Conservation (phyloP, 2,329 filamentous ascomycete species). For the Mycosphaerella arachidis region DNA sequence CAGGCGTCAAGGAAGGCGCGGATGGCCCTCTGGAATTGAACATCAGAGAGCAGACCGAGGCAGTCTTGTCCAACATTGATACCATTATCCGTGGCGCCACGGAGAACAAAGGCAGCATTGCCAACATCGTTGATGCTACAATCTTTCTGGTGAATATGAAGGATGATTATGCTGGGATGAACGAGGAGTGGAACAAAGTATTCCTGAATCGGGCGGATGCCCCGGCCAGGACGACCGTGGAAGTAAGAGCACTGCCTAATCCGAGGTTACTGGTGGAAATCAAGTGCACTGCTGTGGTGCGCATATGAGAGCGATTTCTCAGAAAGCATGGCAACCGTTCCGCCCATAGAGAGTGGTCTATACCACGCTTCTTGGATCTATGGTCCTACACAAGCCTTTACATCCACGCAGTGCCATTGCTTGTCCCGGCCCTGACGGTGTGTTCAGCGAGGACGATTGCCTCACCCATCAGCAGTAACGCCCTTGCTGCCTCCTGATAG, state of each 20-base stretch:
- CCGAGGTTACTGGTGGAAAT: too few species aligned
- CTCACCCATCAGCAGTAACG: too few species aligned
- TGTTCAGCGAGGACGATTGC: too few species aligned
- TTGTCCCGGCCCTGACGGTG: too few species aligned
- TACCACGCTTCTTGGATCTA: too few species aligned
- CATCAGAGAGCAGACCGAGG: slow-evolving; percentile 13
- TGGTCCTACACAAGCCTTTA: too few species aligned
- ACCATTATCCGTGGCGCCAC: slow-evolving; percentile 14
- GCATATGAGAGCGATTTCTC: too few species aligned
- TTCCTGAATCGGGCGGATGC: slow-evolving; percentile 36
- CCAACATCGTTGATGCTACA: slow-evolving; percentile 26
- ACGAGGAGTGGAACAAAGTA: slow-evolving; percentile 46
- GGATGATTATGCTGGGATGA: slow-evolving; percentile 42
- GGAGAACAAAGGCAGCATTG: slow-evolving; percentile 11
- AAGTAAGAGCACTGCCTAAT: slow-evolving; percentile 8
- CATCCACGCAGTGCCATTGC: too few species aligned
- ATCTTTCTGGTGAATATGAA: slow-evolving; percentile 44
- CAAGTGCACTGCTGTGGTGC: too few species aligned
- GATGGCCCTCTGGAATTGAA: slow-evolving; percentile 9
- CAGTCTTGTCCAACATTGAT: slow-evolving; percentile 15
- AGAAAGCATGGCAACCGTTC: too few species aligned
- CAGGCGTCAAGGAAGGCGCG: slow-evolving; percentile 8
- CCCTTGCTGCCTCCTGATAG: too few species aligned
- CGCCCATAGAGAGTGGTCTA: too few species aligned
- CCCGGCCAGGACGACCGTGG: slow-evolving; percentile 32